Conservation (phyloP, 192 early-diverging fungal species). For the Glomus cerebriforme region DNA sequence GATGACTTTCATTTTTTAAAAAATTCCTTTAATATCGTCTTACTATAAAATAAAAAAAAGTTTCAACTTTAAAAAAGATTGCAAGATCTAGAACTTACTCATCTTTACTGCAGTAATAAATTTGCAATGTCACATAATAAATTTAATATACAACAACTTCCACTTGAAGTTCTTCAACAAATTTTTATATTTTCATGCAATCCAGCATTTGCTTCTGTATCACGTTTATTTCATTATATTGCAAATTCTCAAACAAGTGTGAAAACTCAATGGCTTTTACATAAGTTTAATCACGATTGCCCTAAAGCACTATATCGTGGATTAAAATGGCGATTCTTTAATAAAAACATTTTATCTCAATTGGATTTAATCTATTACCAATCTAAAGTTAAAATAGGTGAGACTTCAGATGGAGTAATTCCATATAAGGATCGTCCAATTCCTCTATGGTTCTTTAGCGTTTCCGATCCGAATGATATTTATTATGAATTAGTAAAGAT, state of each 20-base stretch:
- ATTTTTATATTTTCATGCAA: conserved; percentile 28
- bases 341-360: conserved; percentile 26
- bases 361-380: conserved; percentile 16
- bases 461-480: conserved; percentile 4
- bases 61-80: too few relatives aligned
- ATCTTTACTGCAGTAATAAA: too few relatives aligned
- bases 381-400: background rate
- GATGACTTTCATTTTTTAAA: too few relatives aligned
- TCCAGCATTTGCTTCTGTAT: conserved; percentile 15
- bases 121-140: background rate
- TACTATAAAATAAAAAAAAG: too few relatives aligned
- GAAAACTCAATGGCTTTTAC: conserved; percentile 25
- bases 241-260: conserved; percentile 16
- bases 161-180: conserved; percentile 26
- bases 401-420: background rate
- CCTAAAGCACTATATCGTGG: conserved; percentile 14
- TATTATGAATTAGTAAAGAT: conserved; percentile 25
- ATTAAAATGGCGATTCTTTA: conserved; percentile 20
- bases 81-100: background rate
- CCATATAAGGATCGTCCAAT: conserved; percentile 25
- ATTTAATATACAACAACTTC: conserved; percentile 22
- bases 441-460: conserved; percentile 38
- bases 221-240: conserved; percentile 9
- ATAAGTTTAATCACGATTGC: conserved; percentile 1
- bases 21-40: too few relatives aligned